Evolutionary conservation across 1,139 yeast species (phyloP).

Genomic region (Pichiaceae sp.): DNA sequence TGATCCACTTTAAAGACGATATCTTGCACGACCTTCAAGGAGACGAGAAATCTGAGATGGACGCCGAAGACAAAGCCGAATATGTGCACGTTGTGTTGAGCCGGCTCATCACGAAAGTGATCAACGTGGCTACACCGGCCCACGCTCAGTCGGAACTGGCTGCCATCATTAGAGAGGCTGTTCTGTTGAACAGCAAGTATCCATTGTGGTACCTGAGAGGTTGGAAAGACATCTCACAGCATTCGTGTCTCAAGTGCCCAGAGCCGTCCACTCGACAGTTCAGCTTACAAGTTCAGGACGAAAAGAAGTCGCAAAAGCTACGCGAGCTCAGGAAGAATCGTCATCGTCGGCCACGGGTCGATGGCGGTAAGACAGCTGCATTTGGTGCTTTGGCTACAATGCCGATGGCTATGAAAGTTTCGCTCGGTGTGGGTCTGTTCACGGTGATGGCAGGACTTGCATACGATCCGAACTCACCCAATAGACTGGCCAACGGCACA

Average conservation of each 20-base stretch:
- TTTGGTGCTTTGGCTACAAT: constrained; percentile 3
- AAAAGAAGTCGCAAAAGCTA: constrained; percentile 1
- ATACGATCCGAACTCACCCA: constrained; percentile 2
- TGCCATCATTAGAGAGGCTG: constrained; percentile 31
- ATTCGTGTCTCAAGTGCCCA: constrained; percentile 16
- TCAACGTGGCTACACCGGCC: constrained; percentile 7
- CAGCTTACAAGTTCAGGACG: constrained; percentile 13
- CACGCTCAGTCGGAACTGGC: constrained; percentile 22
- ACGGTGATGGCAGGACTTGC: constrained; percentile 13
- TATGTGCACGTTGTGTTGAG: constrained; percentile 29
- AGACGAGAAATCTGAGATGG: constrained; percentile 14
- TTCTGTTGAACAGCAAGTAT: constrained; percentile 23
- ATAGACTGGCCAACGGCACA: constrained; percentile 4
- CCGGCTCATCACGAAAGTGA: constrained; percentile 18
- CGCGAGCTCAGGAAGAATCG: not conserved
- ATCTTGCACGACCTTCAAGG: constrained; percentile 28
- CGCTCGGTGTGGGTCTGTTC: constrained; percentile 18
- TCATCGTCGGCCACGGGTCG: not conserved
- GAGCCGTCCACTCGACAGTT: constrained; percentile 8
- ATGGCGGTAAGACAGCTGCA: not conserved
- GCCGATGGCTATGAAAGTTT: constrained; percentile 14
- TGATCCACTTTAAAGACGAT: constrained; percentile 33
- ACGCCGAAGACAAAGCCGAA: constrained; percentile 26
- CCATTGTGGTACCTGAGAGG: constrained; percentile 19
- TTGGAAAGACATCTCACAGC: constrained; percentile 18